Base-by-base conservation (phyloP, 345 rosid species). In the Arabidopsis arenosa region DNA sequence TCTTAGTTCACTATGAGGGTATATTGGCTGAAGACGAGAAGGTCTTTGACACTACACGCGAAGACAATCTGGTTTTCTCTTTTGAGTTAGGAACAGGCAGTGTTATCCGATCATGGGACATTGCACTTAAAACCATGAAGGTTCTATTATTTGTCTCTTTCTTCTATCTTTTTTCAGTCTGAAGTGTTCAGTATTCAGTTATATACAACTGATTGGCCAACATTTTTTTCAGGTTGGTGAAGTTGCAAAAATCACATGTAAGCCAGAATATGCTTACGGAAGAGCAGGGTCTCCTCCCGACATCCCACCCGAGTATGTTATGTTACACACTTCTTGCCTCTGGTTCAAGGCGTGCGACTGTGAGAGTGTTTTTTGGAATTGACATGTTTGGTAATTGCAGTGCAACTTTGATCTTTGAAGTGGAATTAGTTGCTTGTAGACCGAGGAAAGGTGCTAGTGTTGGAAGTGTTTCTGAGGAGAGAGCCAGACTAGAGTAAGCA, bases 221-320 rank as follows among this genome's bases (percentile, higher is more conserved):
- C 7, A 44, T 36, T 71, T 18, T 53, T 56, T 45, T 39, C 83
- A 95, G 98, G 98, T 90, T 44, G 99, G 99, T 39, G 99, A 95
- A 83, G 86, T 95, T 81, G 99, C 99, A 4, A 90, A 88, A 78
- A 75, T 92, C 79, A 89, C 87, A 51, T 92, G 98, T 86, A 92
- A 88, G 83, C 93, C 99, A 33, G 98, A 95, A 40, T 92, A 92
- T 81, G 98, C 96, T 35, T 95, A 95, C 66, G 94, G 99, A 39
- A 81, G 85, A 66, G 85, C 86, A 21, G 99, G 98, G 32, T 92
- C 97, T 75, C 92, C 94, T 32, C 97, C 98, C 0, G 97, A 92
- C 61, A 87, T 95, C 71, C 99, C 97, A 68, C 86, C 99, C 2
- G 72, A 85, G 99, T 95, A 89, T 69, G 80, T 64, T 35, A 35